A percentile compares a stretch with the other conserved stretches of the same genome.
These are phyloP conservation scores for Penicillium crustosum DNA, from an alignment of 2,329 filamentous ascomycete genomes.

Conservation along the genomic window DNA sequence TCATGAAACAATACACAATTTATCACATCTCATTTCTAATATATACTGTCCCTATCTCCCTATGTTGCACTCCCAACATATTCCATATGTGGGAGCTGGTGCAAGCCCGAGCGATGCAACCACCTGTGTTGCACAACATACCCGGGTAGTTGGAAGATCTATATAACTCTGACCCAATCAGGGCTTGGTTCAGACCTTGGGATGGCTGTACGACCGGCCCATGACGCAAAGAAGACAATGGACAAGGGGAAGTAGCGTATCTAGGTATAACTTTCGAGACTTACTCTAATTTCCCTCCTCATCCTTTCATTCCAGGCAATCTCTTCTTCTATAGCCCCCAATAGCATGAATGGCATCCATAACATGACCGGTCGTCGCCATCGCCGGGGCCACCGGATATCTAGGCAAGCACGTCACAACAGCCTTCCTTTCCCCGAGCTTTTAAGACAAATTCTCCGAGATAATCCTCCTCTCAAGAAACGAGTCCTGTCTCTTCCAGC, in stretches of 20 bases:
- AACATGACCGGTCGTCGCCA: conserved; percentile 20
- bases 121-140: not conserved
- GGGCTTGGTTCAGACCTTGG: not conserved
- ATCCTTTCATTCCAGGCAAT: not conserved
- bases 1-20: not conserved
- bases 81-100: not conserved
- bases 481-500: conserved; percentile 8
- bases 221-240: not conserved
- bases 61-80: not conserved
- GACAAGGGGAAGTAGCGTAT: not conserved
- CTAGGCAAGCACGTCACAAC: conserved; percentile 20
- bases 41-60: not conserved
- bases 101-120: not conserved
- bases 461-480: conserved; percentile 26
- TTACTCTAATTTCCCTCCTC: not conserved
- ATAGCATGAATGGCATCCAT: not conserved
- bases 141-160: too few relatives aligned
- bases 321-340: not conserved
- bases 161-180: not conserved
- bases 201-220: too few relatives aligned
- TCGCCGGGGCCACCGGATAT: conserved; percentile 26
- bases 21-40: not conserved
- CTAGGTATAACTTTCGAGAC: not conserved
- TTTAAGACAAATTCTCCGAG: conserved; percentile 23
- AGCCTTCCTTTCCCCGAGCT: conserved; percentile 24